Conservation (phyloP, 2,329 filamentous ascomycete species). For the Hymenoscyphus repandus region DNA sequence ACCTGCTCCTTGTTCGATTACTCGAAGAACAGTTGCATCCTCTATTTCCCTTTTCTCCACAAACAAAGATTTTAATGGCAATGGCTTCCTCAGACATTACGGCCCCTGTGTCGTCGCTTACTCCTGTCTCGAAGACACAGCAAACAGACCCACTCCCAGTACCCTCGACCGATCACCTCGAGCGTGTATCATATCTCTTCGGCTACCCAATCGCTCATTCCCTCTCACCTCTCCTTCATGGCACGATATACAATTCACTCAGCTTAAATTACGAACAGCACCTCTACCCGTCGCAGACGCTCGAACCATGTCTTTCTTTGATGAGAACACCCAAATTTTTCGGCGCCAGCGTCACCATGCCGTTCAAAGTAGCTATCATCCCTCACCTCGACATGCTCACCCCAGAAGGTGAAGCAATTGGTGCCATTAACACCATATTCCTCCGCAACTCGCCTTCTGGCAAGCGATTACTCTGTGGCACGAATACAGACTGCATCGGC, state of each 20-base stretch:
- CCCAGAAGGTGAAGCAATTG: slow-evolving; percentile 65
- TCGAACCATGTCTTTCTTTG: slow-evolving; percentile 44
- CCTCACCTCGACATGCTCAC: slow-evolving; percentile 68
- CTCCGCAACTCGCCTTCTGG: slow-evolving; percentile 40
- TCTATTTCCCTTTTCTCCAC: too few species aligned
- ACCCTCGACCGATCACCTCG: slow-evolving; percentile 20
- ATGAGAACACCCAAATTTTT: slow-evolving; percentile 55
- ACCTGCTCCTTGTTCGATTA: too few species aligned
- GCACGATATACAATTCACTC: slow-evolving; percentile 47
- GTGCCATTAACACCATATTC: slow-evolving; percentile 78
- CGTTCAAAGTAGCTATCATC: slow-evolving; percentile 74
- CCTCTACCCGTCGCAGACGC: slow-evolving; percentile 47
- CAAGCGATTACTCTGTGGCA: slow-evolving; percentile 52
- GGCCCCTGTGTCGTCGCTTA: background rate
- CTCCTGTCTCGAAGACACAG: background rate
- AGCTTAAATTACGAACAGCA: slow-evolving; percentile 47
- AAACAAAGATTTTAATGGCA: too few species aligned
- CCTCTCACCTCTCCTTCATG: slow-evolving; percentile 50
- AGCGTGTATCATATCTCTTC: slow-evolving; percentile 43
- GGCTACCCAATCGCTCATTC: slow-evolving; percentile 52
- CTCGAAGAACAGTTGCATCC: too few species aligned
- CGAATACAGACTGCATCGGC: slow-evolving; percentile 78
- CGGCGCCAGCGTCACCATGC: slow-evolving; percentile 74
- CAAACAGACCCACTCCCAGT: slow-evolving; percentile 9
- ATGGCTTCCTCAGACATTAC: background rate